Conservation (phyloP, 2,329 filamentous ascomycete genomes). For the Monosporascus sp. region DNA sequence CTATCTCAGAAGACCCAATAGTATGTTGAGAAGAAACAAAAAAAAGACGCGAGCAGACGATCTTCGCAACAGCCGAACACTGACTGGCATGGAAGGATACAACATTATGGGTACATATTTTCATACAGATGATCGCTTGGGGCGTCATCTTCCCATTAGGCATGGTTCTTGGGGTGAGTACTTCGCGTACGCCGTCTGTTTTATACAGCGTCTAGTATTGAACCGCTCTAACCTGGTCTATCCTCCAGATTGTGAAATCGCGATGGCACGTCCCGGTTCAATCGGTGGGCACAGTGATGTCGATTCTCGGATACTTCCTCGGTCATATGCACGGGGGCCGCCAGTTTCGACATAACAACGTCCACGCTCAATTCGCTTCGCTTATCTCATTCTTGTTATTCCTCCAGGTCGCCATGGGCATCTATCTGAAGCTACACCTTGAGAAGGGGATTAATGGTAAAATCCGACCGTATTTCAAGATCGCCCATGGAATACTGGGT, state of each 20-base stretch:
- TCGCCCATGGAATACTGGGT: slow-evolving; percentile 73
- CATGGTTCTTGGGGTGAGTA: slow-evolving; percentile 85
- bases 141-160: slow-evolving; percentile 89
- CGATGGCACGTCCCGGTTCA: slow-evolving; percentile 94
- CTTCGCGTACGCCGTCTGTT: slow-evolving; percentile 1
- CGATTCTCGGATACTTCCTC: slow-evolving; percentile 80
- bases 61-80: slow-evolving; percentile 12
- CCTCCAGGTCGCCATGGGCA: slow-evolving; percentile 70
- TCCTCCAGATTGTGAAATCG: slow-evolving; percentile 70
- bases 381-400: slow-evolving; percentile 74
- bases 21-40: slow-evolving; percentile 37
- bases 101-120: slow-evolving; percentile 89
- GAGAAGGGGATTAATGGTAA: slow-evolving; percentile 76
- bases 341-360: slow-evolving; percentile 69
- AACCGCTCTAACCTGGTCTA: background rate
- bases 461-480: slow-evolving; percentile 66
- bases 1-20: slow-evolving; percentile 67
- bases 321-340: slow-evolving; percentile 88
- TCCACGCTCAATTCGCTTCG: slow-evolving; percentile 76
- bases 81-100: slow-evolving; percentile 55
- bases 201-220: too few species aligned
- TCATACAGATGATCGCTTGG: slow-evolving; percentile 80
- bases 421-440: slow-evolving; percentile 86
- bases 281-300: slow-evolving; percentile 65
- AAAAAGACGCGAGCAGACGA: background rate